Evolutionary conservation across 75 land plant genomes (phyloP).

Genomic region (Gnetum montanum): DNA sequence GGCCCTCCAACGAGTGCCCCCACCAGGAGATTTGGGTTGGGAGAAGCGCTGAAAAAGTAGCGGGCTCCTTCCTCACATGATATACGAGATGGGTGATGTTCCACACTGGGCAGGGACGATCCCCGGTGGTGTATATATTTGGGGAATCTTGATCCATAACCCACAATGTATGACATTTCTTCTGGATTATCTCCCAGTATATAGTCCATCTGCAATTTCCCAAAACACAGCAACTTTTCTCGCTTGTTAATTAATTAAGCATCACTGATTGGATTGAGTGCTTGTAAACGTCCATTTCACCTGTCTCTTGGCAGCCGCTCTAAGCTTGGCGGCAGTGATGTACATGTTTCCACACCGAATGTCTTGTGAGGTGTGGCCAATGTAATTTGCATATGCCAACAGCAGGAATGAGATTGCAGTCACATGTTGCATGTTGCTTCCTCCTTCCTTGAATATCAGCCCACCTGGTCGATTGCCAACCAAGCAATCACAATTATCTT

Average conservation of each 20-base stretch:
- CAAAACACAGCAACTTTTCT: background rate
- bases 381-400: constrained; percentile 63
- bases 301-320: constrained; percentile 54
- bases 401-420: constrained; percentile 74
- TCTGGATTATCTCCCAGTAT: constrained; percentile 58
- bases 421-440: constrained; percentile 87
- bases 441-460: constrained; percentile 55
- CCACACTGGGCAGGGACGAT: constrained; percentile 35
- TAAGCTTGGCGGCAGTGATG: constrained; percentile 34
- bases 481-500: too few relatives aligned
- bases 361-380: constrained; percentile 37
- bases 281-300: constrained; percentile 8
- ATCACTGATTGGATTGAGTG: background rate
- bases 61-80: constrained; percentile 33
- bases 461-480: constrained; percentile 47
- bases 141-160: constrained; percentile 45
- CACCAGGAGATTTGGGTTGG: constrained; percentile 42
- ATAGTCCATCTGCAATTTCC: constrained; percentile 45
- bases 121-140: constrained; percentile 52
- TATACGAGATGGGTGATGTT: constrained; percentile 14
- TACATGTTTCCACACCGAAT: constrained; percentile 49
- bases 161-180: constrained; percentile 67
- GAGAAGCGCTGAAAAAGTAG: constrained; percentile 10
- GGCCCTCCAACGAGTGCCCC: constrained; percentile 83
- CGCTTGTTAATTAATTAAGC: background rate